Evolutionary conservation across 179 eudicot genomes (phyloP).

Genomic region (Spinacia oleracea): DNA sequence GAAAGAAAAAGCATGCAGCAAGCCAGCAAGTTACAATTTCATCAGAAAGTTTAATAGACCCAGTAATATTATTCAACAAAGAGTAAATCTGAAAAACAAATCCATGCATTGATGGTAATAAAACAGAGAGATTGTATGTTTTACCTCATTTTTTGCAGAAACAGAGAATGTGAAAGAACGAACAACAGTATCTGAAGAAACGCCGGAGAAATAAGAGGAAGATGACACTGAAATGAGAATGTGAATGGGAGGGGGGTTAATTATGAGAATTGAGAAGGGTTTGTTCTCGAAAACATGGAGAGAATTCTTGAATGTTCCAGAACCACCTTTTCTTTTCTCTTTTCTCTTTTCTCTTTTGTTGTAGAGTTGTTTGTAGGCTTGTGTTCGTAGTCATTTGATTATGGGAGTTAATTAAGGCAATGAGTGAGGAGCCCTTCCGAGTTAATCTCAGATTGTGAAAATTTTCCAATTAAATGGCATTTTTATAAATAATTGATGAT

Average conservation of each 20-base stretch:
- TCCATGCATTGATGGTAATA: neutral
- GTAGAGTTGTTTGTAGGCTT: too few relatives aligned
- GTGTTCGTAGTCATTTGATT: too few relatives aligned
- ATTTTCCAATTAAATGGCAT: too few relatives aligned
- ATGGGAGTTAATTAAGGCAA: too few relatives aligned
- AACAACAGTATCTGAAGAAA: neutral
- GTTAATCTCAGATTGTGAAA: too few relatives aligned
- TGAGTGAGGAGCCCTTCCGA: too few relatives aligned
- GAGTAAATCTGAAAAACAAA: neutral
- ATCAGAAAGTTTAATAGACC: neutral
- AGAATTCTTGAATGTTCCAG: constrained; percentile 17
- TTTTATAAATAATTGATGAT: too few relatives aligned
- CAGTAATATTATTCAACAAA: neutral
- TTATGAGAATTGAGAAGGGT: neutral
- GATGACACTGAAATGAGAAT: neutral
- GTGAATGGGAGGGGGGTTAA: neutral
- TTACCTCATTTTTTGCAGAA: constrained; percentile 11
- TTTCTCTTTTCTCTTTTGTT: neutral
- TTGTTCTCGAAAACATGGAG: constrained; percentile 5
- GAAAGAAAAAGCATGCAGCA: neutral
- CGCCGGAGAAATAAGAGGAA: neutral
- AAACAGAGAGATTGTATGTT: neutral
- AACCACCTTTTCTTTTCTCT: neutral
- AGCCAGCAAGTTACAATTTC: neutral
- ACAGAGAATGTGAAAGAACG: neutral